phyloP scores from a whole-genome alignment of 768 basidiomycete genomes.

The Naganishia randhawae region DNA sequence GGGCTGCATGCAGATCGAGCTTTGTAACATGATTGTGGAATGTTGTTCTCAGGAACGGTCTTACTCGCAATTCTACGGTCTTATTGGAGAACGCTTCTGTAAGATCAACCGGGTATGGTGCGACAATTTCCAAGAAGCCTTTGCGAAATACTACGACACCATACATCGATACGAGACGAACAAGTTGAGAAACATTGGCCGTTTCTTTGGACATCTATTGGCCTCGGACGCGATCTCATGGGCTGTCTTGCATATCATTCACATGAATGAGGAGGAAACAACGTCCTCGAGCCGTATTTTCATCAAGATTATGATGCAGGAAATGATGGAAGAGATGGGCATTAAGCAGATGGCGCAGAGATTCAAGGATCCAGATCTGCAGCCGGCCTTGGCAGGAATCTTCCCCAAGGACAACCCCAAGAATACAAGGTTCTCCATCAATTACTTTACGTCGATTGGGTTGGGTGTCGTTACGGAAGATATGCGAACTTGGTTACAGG shows the following conservation, averaged over 20 bases:
- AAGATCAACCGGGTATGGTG: constrained; percentile 95
- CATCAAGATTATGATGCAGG: constrained; percentile 91
- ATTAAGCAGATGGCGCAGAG: constrained; percentile 78
- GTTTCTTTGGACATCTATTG: constrained; percentile 91
- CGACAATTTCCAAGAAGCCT: constrained; percentile 80
- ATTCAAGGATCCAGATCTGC: constrained; percentile 82
- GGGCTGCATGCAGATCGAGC: constrained; percentile 65
- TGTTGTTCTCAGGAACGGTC: constrained; percentile 99
- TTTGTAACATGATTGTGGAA: constrained; percentile 98
- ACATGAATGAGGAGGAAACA: constrained; percentile 96
- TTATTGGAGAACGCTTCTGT: constrained; percentile 91
- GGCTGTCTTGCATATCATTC: constrained; percentile 75
- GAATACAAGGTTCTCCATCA: constrained; percentile 86
- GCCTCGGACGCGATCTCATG: constrained; percentile 84
- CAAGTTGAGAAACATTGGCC: constrained; percentile 90
- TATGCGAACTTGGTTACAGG: constrained; percentile 94
- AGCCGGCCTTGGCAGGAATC: constrained; percentile 68
- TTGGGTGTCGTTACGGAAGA: constrained; percentile 86
- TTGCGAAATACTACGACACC: constrained; percentile 84
- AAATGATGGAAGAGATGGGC: constrained; percentile 92
- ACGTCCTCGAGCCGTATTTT: constrained; percentile 95
- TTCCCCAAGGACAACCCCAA: constrained; percentile 96
- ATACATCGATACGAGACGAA: constrained; percentile 99
- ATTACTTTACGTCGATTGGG: constrained; percentile 95
- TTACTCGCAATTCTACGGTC: constrained; percentile 94